These are phyloP conservation scores for Cytospora piceicola DNA, from an alignment of 2,329 filamentous ascomycete genomes.

Conservation along the genomic window DNA sequence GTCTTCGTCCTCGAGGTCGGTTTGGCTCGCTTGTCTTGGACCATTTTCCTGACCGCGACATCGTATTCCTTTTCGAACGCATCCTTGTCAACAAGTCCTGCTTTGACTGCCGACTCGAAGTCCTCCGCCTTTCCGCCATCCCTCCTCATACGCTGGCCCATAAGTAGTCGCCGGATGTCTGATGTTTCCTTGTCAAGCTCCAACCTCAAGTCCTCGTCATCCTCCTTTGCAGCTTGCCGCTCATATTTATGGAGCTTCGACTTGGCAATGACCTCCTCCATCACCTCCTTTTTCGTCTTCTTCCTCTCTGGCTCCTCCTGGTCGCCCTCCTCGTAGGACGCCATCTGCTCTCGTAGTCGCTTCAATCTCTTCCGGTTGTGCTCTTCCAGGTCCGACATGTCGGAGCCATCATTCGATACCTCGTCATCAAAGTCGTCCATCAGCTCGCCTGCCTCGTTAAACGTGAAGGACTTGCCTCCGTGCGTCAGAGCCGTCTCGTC, in stretches of 20 bases:
- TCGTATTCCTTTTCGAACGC: conserved; percentile 89
- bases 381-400: conserved; percentile 48
- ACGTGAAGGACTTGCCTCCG: conserved; percentile 72
- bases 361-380: conserved; percentile 60
- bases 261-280: conserved; percentile 97
- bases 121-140: conserved; percentile 33
- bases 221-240: conserved; percentile 87
- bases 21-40: conserved; percentile 81
- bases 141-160: conserved; percentile 47
- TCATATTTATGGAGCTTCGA: conserved; percentile 96
- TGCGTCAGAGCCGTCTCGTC: conserved; percentile 76
- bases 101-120: conserved; percentile 29
- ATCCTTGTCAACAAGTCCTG: conserved; percentile 62
- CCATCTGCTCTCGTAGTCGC: conserved; percentile 54
- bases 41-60: conserved; percentile 76
- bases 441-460: conserved; percentile 59
- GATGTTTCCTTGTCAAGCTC: conserved; percentile 83
- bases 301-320: conserved; percentile 75
- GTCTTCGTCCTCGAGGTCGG: conserved; percentile 90
- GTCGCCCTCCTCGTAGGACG: conserved; percentile 50
- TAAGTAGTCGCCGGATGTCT: conserved; percentile 75
- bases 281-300: conserved; percentile 95
- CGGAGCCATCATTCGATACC: conserved; percentile 61
- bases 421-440: conserved; percentile 81
- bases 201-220: conserved; percentile 84